phyloP scores from a whole-genome alignment of 768 basidiomycete species.

The Hypholoma sublateritium region DNA sequence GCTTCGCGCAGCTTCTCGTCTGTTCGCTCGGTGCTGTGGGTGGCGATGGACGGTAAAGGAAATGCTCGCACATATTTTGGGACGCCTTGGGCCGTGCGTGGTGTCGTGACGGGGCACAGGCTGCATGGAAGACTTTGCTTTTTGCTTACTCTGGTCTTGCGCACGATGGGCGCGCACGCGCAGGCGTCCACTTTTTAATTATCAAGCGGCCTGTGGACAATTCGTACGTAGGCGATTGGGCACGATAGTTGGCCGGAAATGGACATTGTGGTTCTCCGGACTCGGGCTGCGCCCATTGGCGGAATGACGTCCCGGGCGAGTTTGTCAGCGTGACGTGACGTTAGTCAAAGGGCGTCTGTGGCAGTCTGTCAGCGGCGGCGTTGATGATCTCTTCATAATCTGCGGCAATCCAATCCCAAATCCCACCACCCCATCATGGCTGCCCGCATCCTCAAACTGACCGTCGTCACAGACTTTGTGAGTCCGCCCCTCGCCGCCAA shows the following conservation, averaged over 20 bases:
- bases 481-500: conserved; percentile 15
- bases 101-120: too few species aligned
- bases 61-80: too few species aligned
- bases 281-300: not conserved
- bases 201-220: not conserved
- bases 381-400: conserved; percentile 31
- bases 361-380: conserved; percentile 30
- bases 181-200: not conserved
- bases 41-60: too few species aligned
- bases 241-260: not conserved
- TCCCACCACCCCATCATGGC: conserved; percentile 27
- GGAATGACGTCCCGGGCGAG: not conserved
- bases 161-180: too few species aligned
- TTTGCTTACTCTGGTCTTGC: too few species aligned
- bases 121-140: too few species aligned
- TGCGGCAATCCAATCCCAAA: not conserved
- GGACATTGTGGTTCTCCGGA: not conserved
- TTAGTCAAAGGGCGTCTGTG: conserved; percentile 16
- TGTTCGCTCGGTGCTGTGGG: too few species aligned
- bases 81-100: too few species aligned
- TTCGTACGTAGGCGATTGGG: not conserved
- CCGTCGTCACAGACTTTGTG: conserved; percentile 51
- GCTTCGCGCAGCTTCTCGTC: too few species aligned
- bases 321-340: conserved; percentile 22
- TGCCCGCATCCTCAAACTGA: conserved; percentile 44